Percentiles rank a stretch among this genome's conserved stretches.
phyloP scores from a whole-genome alignment of 2,329 filamentous ascomycete genomes.

The Bipolaris zeicola region DNA sequence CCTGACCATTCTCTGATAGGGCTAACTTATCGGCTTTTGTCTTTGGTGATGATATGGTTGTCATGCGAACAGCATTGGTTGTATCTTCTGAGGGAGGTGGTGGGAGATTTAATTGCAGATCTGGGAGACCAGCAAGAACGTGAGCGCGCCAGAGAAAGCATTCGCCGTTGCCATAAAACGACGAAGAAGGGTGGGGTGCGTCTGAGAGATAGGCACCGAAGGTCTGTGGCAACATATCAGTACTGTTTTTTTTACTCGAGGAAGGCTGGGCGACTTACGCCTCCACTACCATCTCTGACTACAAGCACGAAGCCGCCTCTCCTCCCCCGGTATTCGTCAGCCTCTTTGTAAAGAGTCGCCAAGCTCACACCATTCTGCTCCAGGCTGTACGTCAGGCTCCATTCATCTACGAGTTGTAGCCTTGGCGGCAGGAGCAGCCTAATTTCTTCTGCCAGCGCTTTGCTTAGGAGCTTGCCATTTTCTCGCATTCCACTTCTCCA shows the following conservation, averaged over 20 bases:
- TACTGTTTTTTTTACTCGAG: background rate
- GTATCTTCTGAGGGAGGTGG: slow-evolving; percentile 73
- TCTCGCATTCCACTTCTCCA: slow-evolving; percentile 65
- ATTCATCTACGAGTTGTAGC: slow-evolving; percentile 84
- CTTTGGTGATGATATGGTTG: slow-evolving; percentile 55
- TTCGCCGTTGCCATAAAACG: slow-evolving; percentile 95
- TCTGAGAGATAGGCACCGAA: slow-evolving; percentile 97
- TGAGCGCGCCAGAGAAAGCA: slow-evolving; percentile 89
- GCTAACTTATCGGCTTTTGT: slow-evolving; percentile 32
- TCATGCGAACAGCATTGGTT: slow-evolving; percentile 65
- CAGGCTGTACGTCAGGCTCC: slow-evolving; percentile 85
- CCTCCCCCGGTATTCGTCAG: slow-evolving; percentile 67
- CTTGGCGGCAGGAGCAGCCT: slow-evolving; percentile 84
- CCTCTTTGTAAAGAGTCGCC: slow-evolving; percentile 82
- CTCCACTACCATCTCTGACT: slow-evolving; percentile 75
- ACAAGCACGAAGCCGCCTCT: slow-evolving; percentile 89
- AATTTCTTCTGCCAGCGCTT: slow-evolving; percentile 87
- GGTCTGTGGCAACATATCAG: slow-evolving; percentile 50
- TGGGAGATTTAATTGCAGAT: slow-evolving; percentile 61
- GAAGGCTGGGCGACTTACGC: slow-evolving; percentile 59
- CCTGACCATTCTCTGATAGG: slow-evolving; percentile 24
- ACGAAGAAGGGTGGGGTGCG: slow-evolving; percentile 75
- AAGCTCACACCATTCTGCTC: slow-evolving; percentile 91
- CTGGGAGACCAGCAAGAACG: slow-evolving; percentile 61
- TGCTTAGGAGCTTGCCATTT: slow-evolving; percentile 70